Evolutionary conservation across 495 filamentous ascomycete species (phyloP), one percentile per base, ranked within the genome.

Genomic region (Penicillium odoratum): DNA sequence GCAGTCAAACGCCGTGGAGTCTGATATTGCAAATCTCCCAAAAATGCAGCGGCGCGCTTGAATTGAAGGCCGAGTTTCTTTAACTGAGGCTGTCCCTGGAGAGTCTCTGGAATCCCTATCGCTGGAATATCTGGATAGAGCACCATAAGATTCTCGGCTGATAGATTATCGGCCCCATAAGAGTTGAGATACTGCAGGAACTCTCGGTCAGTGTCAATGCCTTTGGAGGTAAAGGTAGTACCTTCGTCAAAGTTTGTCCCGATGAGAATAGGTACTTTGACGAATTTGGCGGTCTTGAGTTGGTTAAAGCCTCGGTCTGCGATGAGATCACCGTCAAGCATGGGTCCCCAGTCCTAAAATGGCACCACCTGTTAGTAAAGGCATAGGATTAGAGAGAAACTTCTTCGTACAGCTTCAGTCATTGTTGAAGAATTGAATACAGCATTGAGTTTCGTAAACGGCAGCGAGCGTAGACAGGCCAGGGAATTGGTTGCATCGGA

Each of bases 361-460:
- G n/a, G n/a, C n/a, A n/a, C n/a, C n/a, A n/a, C n/a, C n/a, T n/a
- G n/a, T n/a, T n/a, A n/a, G n/a, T n/a, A n/a, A n/a, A n/a, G n/a
- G n/a, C n/a, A n/a, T n/a, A n/a, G n/a, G n/a, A n/a, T n/a, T n/a
- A n/a, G n/a, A n/a, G n/a, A n/a, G n/a, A n/a, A n/a, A n/a, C n/a
- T n/a, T n/a, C n/a, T n/a, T n/a, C n/a, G n/a, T n/a, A n/a, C n/a
- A n/a, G n/a, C n/a, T n/a, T n/a, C 44, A 11, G 44, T 18, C 44
- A 46, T 46, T 46, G 44, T 18, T 25, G 44, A 46, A 46, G 44
- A 46, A 18, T 46, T 46, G 10, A 18, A 46, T 46, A 46, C 44
- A 2, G 25, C 44, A 11, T n/a, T n/a, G n/a, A n/a, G n/a, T n/a
- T n/a, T n/a, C n/a, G n/a, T n/a, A n/a, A n/a, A n/a, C n/a, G n/a